phyloP scores from a whole-genome alignment of 2,329 filamentous ascomycete species.

The Ophiostoma himal-ulmi region DNA sequence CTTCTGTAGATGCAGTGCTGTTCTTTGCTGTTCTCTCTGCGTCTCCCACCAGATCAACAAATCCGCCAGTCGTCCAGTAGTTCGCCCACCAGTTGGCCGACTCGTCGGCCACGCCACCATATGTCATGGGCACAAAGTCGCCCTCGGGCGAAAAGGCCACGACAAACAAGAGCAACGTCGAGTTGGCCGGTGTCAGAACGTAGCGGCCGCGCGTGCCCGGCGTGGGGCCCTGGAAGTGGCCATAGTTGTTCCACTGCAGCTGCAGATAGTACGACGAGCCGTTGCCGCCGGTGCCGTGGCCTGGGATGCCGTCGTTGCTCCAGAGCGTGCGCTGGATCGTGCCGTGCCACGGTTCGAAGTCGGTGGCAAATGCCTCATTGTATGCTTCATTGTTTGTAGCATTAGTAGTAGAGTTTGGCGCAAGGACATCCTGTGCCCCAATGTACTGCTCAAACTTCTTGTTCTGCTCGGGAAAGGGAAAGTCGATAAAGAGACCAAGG shows the following conservation, averaged over 20 bases:
- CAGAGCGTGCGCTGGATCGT: constrained; percentile 41
- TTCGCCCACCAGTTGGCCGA: constrained; percentile 42
- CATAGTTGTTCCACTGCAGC: not conserved
- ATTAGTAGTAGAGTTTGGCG: not conserved
- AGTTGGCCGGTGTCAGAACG: not conserved
- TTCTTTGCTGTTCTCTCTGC: not conserved
- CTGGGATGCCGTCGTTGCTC: constrained; percentile 32
- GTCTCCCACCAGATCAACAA: constrained; percentile 42
- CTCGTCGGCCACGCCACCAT: constrained; percentile 28
- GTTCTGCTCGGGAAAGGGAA: not conserved
- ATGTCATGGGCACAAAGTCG: constrained; percentile 25
- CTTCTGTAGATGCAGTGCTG: not conserved
- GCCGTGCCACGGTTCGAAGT: constrained; percentile 31
- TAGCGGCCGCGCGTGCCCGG: not conserved
- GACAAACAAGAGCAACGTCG: not conserved
- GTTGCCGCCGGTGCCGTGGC: constrained; percentile 10
- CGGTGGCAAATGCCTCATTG: constrained; percentile 29
- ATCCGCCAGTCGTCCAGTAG: constrained; percentile 48
- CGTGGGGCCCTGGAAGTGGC: not conserved
- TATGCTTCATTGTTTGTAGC: not conserved
- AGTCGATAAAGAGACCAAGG: not conserved
- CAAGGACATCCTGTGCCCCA: not conserved
- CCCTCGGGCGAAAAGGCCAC: constrained; percentile 13
- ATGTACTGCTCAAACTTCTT: not conserved
- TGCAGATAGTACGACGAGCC: constrained; percentile 27